Conservation (phyloP, 2,329 filamentous ascomycete species). For the Leptographium radiaticola region DNA sequence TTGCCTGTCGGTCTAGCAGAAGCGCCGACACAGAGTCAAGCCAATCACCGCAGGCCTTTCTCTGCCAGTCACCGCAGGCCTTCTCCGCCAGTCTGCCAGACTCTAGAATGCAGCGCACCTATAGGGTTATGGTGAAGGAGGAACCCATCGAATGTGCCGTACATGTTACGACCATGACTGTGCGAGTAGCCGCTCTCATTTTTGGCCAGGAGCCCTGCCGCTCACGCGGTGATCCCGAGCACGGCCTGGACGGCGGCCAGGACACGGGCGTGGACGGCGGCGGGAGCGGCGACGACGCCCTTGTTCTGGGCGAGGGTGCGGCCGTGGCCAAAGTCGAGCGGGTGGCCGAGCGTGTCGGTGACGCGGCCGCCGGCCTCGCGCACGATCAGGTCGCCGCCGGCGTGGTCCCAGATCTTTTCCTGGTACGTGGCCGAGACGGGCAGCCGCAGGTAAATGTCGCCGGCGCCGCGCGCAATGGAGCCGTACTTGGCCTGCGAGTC, state of each 20-base stretch:
- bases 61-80: too few relatives aligned
- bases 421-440: slow-evolving; percentile 73
- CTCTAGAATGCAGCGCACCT: too few relatives aligned
- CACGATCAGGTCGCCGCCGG: slow-evolving; percentile 87
- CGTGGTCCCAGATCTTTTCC: slow-evolving; percentile 99
- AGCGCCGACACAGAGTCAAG: too few relatives aligned
- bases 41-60: too few relatives aligned
- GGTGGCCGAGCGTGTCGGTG: slow-evolving; percentile 75
- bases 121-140: too few relatives aligned
- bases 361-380: slow-evolving; percentile 87
- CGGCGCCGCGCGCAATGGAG: slow-evolving; percentile 83
- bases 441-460: slow-evolving; percentile 85
- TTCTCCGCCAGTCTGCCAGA: too few relatives aligned
- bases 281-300: slow-evolving; percentile 82
- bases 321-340: slow-evolving; percentile 75
- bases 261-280: slow-evolving; percentile 60
- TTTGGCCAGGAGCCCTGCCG: too few relatives aligned
- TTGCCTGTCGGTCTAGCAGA: too few relatives aligned
- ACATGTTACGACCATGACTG: too few relatives aligned
- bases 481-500: slow-evolving; percentile 98
- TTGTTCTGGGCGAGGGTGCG: slow-evolving; percentile 82
- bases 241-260: slow-evolving; percentile 74
- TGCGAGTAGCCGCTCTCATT: too few relatives aligned
- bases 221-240: slow-evolving; percentile 22
- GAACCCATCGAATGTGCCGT: too few relatives aligned